phyloP scores from a whole-genome alignment of 2,329 filamentous ascomycete species.

The Zymoseptoria passerinii region DNA sequence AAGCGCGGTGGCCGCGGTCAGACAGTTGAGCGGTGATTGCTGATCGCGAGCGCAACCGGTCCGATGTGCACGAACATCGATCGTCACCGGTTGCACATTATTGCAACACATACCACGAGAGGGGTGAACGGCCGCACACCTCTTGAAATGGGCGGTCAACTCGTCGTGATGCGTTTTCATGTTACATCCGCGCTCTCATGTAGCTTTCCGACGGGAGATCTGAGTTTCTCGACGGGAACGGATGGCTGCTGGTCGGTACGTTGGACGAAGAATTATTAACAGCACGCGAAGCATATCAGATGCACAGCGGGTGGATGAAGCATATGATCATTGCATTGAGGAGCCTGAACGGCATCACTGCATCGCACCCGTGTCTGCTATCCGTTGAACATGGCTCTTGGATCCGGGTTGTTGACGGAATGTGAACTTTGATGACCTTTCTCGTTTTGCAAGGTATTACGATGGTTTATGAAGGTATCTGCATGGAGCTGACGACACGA shows the following conservation, averaged over 20 bases:
- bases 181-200: constrained; percentile 11
- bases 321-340: constrained; percentile 6
- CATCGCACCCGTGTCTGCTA: constrained; percentile 4
- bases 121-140: constrained; percentile 7
- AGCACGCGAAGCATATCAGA: constrained; percentile 17
- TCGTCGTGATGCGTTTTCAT: constrained; percentile 11
- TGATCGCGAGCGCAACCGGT: constrained; percentile 4
- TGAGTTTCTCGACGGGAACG: constrained; percentile 14
- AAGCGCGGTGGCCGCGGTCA: constrained; percentile 4
- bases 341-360: constrained; percentile 9
- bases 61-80: not conserved
- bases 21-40: constrained; percentile 11
- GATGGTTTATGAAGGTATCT: not conserved
- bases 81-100: constrained; percentile 2
- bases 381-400: constrained; percentile 3
- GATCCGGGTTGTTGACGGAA: not conserved
- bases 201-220: constrained; percentile 15
- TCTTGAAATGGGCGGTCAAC: constrained; percentile 4
- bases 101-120: constrained; percentile 5
- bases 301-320: constrained; percentile 14
- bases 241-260: constrained; percentile 1
- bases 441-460: not conserved
- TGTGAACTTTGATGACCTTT: not conserved
- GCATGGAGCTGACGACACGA: not conserved
- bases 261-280: constrained; percentile 7